phyloP scores from a whole-genome alignment of 208 protist genomes.

The Leptomonas pyrrhocoris region DNA sequence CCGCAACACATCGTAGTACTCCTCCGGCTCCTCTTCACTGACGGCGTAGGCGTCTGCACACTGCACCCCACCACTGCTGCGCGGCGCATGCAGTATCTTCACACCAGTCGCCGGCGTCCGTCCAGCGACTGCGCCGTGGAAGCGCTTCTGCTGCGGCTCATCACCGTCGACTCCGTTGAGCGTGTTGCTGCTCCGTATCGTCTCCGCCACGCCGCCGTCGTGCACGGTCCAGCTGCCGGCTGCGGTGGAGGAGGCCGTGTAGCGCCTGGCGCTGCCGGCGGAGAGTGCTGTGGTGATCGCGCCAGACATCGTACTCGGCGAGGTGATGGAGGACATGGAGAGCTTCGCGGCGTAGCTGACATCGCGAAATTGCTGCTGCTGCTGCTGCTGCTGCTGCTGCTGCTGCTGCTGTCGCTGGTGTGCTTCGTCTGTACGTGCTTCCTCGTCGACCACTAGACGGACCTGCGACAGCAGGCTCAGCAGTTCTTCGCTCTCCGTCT shows the following conservation, averaged over 20 bases:
- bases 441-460: slow-evolving; percentile 24
- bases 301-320: background rate
- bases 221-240: slow-evolving; percentile 27
- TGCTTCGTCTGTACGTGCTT: slow-evolving; percentile 2
- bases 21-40: background rate
- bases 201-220: slow-evolving; percentile 6
- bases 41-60: background rate
- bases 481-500: slow-evolving; percentile 36
- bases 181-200: background rate
- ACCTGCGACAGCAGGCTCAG: slow-evolving; percentile 39
- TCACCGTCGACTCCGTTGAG: background rate
- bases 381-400: slow-evolving; percentile 1
- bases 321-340: background rate
- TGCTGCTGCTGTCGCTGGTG: background rate
- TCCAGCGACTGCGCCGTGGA: background rate
- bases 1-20: background rate
- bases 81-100: slow-evolving; percentile 10
- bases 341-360: background rate
- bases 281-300: background rate
- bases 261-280: slow-evolving; percentile 11
- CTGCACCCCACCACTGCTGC: no score
- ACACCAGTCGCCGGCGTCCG: slow-evolving; percentile 22
- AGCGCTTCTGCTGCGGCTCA: background rate
- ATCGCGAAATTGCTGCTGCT: background rate
- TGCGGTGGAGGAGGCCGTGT: slow-evolving; percentile 32